These are phyloP conservation scores for Chlamydomonas incerta DNA, from an alignment of 139 green algal genomes.

Conservation along the genomic window DNA sequence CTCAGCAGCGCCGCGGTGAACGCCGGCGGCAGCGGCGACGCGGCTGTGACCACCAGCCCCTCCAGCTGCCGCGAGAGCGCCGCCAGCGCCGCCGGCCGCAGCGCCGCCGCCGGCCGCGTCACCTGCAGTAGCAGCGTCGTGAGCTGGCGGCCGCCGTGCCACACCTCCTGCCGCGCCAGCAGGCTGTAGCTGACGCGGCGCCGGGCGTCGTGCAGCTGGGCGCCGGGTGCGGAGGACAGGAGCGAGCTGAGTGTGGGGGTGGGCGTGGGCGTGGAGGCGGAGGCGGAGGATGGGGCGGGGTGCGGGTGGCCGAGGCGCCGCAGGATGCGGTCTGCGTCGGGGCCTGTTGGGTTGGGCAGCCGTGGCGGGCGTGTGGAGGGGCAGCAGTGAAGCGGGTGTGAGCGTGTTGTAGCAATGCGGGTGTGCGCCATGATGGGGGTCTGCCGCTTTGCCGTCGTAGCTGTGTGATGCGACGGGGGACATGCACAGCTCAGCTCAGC, in stretches of 20 bases:
- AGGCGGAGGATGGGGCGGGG: too few species aligned
- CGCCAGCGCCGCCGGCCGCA: background rate
- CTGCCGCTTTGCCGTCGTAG: too few species aligned
- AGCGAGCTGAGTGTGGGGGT: background rate
- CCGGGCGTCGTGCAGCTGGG: background rate
- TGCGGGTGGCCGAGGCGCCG: background rate
- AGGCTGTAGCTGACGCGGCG: slow-evolving; percentile 4
- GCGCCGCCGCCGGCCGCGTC: background rate
- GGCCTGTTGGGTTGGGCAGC: background rate
- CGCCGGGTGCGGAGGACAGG: background rate
- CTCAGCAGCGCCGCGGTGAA: slow-evolving; percentile 6
- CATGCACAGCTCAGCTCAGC: too few species aligned
- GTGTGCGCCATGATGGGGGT: too few species aligned
- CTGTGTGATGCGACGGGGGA: too few species aligned
- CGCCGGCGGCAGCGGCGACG: slow-evolving; percentile 10
- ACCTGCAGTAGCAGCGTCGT: slow-evolving; percentile 37
- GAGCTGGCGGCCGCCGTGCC: background rate
- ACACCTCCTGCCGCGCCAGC: slow-evolving; percentile 40
- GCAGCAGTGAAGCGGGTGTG: too few species aligned
- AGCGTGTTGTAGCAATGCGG: too few species aligned
- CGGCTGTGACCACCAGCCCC: slow-evolving; percentile 15
- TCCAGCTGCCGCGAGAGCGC: slow-evolving; percentile 9
- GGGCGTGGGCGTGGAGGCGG: too few species aligned
- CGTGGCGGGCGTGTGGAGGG: too few species aligned
- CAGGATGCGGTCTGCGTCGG: slow-evolving; percentile 23